Base-by-base conservation (phyloP, 2,329 filamentous ascomycete species). In the Paramyrothecium sp. region DNA sequence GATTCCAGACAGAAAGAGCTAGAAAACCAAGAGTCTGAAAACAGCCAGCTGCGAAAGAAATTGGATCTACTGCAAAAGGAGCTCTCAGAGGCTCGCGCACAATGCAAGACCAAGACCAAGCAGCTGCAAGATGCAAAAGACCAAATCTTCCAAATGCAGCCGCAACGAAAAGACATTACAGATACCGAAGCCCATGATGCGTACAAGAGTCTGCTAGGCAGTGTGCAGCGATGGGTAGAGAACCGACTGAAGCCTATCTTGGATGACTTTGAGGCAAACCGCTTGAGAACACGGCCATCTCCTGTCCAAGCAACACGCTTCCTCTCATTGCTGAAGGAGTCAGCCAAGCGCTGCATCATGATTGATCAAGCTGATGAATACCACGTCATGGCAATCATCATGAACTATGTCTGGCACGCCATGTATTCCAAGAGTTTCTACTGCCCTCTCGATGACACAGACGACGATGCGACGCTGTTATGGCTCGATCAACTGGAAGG, bases 351-450 rank as follows among this genome's bases (percentile, higher is more conserved):
- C 20, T 71, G 68, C 52, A 55, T 75, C 23, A 65, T 56, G 22
- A 58, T 69, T 21, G 64, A 66, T 19, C 62, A 70, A 53, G 66
- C 71, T 20, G 73, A 75, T 41, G 71, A 72, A 56, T 71, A 73
- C 54, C 73, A 74, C 51, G 66, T 73, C 51, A 69, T 69, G 38
- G 70, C 67, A 11, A 61, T 67, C 41, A 73, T 75, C 54, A 73
- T 74, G 72, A 71, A 74, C 59, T 74, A 73, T 56, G 63, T 75
- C 11, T 71, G 71, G 63, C 58, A 72, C 26, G 69, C 64, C 2
- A 57, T 75, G 26, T 75, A 74, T 54, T 63, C 70, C 21, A 73
- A 69, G 54, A 68, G 71, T 0, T 75, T 75, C 56, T 75, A 75
- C 61, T 70, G 69, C 53, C 72, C 73, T 10, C 58, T 75, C 46